A percentile compares a stretch with the other conserved stretches of the same genome.
Conservation (phyloP, 768 basidiomycete genomes). For the Russula emetica region DNA sequence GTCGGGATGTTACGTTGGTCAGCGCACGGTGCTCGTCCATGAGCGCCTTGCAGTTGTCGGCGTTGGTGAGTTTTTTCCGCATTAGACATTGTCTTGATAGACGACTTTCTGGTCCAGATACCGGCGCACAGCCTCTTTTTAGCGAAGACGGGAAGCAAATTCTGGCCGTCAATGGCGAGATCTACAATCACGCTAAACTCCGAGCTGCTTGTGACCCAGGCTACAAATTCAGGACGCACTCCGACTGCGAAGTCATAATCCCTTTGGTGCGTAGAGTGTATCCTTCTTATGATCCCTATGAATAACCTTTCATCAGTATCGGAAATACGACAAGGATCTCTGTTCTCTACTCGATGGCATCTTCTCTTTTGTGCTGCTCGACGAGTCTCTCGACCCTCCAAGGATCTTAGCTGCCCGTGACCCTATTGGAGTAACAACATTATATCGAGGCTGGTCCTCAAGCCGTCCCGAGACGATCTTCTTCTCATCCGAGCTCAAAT, state of each 20-base stretch:
- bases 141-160: constrained; percentile 80
- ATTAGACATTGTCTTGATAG: background rate
- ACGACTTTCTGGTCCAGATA: constrained; percentile 50
- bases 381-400: constrained; percentile 85
- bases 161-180: constrained; percentile 96
- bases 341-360: constrained; percentile 89
- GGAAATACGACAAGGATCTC: constrained; percentile 70
- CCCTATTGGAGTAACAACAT: constrained; percentile 96
- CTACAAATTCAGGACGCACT: constrained; percentile 91
- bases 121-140: constrained; percentile 91
- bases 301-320: constrained; percentile 54
- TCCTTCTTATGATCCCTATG: constrained; percentile 2
- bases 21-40: constrained; percentile 79
- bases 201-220: constrained; percentile 58
- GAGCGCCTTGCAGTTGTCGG: constrained; percentile 98
- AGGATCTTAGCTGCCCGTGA: constrained; percentile 95
- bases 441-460: constrained; percentile 95
- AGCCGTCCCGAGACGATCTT: constrained; percentile 75
- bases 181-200: constrained; percentile 92
- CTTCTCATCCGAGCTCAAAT: constrained; percentile 96
- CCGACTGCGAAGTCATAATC: constrained; percentile 96
- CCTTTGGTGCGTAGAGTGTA: constrained; percentile 56
- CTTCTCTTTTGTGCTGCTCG: constrained; percentile 97
- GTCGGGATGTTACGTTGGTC: constrained; percentile 91
- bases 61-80: constrained; percentile 60